Base-by-base conservation (phyloP, 495 filamentous ascomycete species). In the Lepraria neglecta region DNA sequence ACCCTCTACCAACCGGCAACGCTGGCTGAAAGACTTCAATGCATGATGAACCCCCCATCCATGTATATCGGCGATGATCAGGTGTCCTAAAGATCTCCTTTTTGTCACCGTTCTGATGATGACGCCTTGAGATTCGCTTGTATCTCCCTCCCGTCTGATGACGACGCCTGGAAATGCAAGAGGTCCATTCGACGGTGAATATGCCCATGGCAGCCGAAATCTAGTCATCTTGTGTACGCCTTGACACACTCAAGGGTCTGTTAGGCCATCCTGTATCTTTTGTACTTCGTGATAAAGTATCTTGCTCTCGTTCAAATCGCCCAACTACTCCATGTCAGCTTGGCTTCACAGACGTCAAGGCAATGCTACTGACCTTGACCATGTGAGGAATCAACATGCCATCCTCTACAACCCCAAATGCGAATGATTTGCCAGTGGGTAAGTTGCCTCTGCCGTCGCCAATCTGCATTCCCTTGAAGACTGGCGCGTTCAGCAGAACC, bases 401-500 rank as follows among this genome's bases (percentile, higher is more conserved):
- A 21, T 82, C 78, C 61, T 82, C 86, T 53, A 86, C 78, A 62
- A 86, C 83, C 21, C 83, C 77, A 63, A 87, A 80, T 46, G 82
- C 73, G 53, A 87, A 78, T 55, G 82, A 79, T 64, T 83, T 87
- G 24, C 68, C 70, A 40, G 73, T 72, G 7, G 79, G 80, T 59
- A 76, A 68, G 4, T 77, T 75, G 58, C 82, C 82, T 30, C 70
- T 65, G 14, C 70, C 62, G 58, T 88, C 84, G 35, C 87, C 83
- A 66, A 89, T 84, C 42, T 80, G 80, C 82, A 92, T 87, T 6
- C 82, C 80, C 65, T 87, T 84, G 51, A 87, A 81, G 58, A 96
- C 76, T 1, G 83, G 80, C 4, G 86, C 86, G 72, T 96, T 96
- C 44, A 96, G 78, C 68, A 94, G 84, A n/a, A 96, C 85, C n/a